These are phyloP conservation scores for Dothistroma septosporum DNA, from an alignment of 2,329 filamentous ascomycete genomes.

Conservation along the genomic window DNA sequence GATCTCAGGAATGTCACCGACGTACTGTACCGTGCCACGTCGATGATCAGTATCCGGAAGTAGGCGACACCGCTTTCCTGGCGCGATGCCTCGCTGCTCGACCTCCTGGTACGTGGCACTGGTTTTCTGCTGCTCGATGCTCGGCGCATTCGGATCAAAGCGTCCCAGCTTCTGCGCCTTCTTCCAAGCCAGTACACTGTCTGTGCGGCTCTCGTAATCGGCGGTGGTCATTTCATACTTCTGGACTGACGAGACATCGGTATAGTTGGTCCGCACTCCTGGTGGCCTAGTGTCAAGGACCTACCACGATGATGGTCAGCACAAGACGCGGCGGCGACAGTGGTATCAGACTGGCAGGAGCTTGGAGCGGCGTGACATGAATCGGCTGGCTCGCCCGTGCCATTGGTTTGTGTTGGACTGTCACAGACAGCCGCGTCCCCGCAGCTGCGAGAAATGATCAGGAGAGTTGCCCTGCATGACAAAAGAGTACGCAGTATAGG, in stretches of 20 bases:
- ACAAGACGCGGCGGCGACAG: neutral
- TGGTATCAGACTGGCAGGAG: neutral
- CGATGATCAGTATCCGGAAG: slow-evolving; percentile 61
- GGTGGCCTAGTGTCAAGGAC: slow-evolving; percentile 75
- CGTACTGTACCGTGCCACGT: slow-evolving; percentile 66
- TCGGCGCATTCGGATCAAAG: slow-evolving; percentile 81
- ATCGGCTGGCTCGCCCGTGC: neutral
- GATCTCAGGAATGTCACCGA: slow-evolving; percentile 72
- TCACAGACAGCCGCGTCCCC: neutral
- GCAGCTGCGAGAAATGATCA: neutral
- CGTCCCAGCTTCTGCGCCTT: slow-evolving; percentile 91
- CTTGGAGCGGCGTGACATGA: neutral
- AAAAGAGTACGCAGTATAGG: slow-evolving; percentile 12
- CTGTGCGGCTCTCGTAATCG: slow-evolving; percentile 79
- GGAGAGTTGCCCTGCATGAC: neutral
- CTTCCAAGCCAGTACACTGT: slow-evolving; percentile 94
- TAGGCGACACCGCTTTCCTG: slow-evolving; percentile 43
- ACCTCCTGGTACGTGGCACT: slow-evolving; percentile 67
- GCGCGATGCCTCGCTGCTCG: slow-evolving; percentile 53
- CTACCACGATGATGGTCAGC: slow-evolving; percentile 43
- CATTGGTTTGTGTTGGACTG: neutral
- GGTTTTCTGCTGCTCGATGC: slow-evolving; percentile 67
- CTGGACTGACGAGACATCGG: slow-evolving; percentile 72
- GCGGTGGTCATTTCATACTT: slow-evolving; percentile 86
- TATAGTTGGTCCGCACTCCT: slow-evolving; percentile 71